Percentiles rank a stretch among this genome's conserved stretches.
phyloP scores from a whole-genome alignment of 1,284 basidiomycete species.

The Boletus holoroseus region DNA sequence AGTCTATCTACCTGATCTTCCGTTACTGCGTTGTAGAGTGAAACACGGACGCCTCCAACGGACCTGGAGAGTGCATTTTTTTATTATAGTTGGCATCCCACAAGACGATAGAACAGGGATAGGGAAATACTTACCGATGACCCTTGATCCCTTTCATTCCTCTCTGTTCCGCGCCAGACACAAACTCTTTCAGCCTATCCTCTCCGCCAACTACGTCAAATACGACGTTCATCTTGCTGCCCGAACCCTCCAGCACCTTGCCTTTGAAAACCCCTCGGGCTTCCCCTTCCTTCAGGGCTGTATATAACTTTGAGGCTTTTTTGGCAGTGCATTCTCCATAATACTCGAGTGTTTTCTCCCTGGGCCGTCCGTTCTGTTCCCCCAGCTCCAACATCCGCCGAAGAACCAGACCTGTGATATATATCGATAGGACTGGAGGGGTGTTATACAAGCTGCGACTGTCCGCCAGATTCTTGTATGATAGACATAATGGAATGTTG shows the following conservation, averaged over 20 bases:
- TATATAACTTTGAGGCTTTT: slow-evolving; percentile 77
- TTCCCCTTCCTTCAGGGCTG: slow-evolving; percentile 65
- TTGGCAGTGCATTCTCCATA: slow-evolving; percentile 63
- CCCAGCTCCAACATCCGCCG: slow-evolving; percentile 51
- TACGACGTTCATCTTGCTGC: slow-evolving; percentile 92
- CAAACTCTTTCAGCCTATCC: slow-evolving; percentile 65
- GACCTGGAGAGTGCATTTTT: slow-evolving; percentile 37
- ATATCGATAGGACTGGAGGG: slow-evolving; percentile 89
- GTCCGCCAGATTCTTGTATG: slow-evolving; percentile 84
- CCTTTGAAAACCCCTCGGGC: slow-evolving; percentile 59
- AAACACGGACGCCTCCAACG: slow-evolving; percentile 82
- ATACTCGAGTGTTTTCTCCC: slow-evolving; percentile 65
- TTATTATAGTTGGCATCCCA: not conserved
- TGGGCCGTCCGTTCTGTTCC: slow-evolving; percentile 15
- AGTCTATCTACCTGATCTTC: slow-evolving; percentile 66
- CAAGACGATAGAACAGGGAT: not conserved
- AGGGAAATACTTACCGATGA: slow-evolving; percentile 65
- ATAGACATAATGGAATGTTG: slow-evolving; percentile 75
- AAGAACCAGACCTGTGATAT: slow-evolving; percentile 87
- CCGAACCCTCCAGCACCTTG: slow-evolving; percentile 66
- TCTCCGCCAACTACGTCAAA: slow-evolving; percentile 72
- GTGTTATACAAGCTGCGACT: slow-evolving; percentile 87
- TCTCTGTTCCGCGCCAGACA: slow-evolving; percentile 69
- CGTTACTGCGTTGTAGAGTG: slow-evolving; percentile 92
- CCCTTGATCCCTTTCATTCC: slow-evolving; percentile 87